phyloP scores from a whole-genome alignment of 306 rosid species.

The Cicer bijugum region DNA sequence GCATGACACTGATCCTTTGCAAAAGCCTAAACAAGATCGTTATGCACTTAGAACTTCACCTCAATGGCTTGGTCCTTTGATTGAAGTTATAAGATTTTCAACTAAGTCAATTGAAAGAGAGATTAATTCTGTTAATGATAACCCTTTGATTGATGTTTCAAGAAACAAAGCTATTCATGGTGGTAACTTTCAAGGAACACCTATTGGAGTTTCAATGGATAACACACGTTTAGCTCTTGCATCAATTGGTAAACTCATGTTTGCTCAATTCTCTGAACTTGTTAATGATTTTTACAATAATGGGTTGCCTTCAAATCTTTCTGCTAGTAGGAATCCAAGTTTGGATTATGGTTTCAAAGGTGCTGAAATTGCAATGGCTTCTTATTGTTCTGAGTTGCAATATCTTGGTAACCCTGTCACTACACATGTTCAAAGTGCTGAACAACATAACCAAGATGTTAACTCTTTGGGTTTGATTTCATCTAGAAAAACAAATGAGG shows the following conservation, averaged over 20 bases:
- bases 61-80: conserved; percentile 90
- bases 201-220: conserved; percentile 96
- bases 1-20: conserved; percentile 82
- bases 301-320: conserved; percentile 82
- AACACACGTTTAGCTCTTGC: conserved; percentile 90
- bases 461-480: conserved; percentile 90
- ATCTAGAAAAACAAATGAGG: conserved; percentile 73
- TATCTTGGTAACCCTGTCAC: conserved; percentile 86
- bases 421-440: conserved; percentile 88
- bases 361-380: conserved; percentile 93
- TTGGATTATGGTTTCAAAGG: conserved; percentile 95
- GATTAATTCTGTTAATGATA: conserved; percentile 87
- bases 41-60: conserved; percentile 93
- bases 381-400: conserved; percentile 87
- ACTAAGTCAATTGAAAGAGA: conserved; percentile 90
- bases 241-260: conserved; percentile 85
- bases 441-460: conserved; percentile 93
- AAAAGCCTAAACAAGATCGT: conserved; percentile 84
- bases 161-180: conserved; percentile 93
- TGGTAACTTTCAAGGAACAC: conserved; percentile 95
- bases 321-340: conserved; percentile 79
- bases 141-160: conserved; percentile 91
- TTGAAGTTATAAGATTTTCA: conserved; percentile 84
- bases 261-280: conserved; percentile 91
- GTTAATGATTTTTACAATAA: conserved; percentile 89